These are phyloP conservation scores for Polytolypa hystricis DNA, from an alignment of 2,329 filamentous ascomycete genomes.

Conservation along the genomic window DNA sequence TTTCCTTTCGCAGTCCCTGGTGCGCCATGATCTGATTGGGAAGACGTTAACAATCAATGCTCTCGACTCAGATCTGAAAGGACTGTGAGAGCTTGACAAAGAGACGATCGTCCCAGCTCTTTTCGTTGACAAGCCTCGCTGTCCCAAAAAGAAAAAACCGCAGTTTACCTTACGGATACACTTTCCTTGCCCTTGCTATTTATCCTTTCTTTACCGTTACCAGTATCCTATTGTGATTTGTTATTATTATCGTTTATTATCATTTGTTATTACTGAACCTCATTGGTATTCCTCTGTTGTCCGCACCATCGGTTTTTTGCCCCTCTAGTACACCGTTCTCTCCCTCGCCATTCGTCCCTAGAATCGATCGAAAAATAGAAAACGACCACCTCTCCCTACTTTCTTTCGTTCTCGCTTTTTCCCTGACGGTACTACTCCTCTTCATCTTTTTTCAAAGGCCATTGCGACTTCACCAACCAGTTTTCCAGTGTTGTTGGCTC, in stretches of 20 bases:
- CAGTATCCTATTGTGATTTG: too few species aligned
- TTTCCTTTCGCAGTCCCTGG: background rate
- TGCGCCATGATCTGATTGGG: constrained; percentile 2
- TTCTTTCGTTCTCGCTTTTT: background rate
- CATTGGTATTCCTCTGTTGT: too few species aligned
- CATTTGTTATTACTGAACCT: too few species aligned
- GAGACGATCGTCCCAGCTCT: constrained; percentile 5
- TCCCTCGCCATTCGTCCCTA: constrained; percentile 1
- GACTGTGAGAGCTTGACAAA: constrained; percentile 6
- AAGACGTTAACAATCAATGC: background rate
- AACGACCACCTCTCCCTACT: constrained; percentile 2
- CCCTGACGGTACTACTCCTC: too few species aligned
- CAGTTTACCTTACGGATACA: too few species aligned
- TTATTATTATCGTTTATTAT: constrained; percentile 4
- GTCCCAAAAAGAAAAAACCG: constrained; percentile 1
- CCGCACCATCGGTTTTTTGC: too few species aligned
- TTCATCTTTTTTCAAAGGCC: too few species aligned
- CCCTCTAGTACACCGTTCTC: too few species aligned
- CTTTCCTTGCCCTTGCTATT: too few species aligned
- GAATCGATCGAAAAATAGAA: constrained; percentile 6
- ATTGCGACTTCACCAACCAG: too few species aligned
- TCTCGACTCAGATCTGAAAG: background rate
- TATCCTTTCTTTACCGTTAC: too few species aligned
- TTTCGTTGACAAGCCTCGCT: constrained; percentile 2
- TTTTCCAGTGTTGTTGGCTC: too few species aligned